Evolutionary conservation across 345 rosid species (phyloP), one percentile per base, ranked within the genome.

Genomic region (Aquilaria yunnanensis): DNA sequence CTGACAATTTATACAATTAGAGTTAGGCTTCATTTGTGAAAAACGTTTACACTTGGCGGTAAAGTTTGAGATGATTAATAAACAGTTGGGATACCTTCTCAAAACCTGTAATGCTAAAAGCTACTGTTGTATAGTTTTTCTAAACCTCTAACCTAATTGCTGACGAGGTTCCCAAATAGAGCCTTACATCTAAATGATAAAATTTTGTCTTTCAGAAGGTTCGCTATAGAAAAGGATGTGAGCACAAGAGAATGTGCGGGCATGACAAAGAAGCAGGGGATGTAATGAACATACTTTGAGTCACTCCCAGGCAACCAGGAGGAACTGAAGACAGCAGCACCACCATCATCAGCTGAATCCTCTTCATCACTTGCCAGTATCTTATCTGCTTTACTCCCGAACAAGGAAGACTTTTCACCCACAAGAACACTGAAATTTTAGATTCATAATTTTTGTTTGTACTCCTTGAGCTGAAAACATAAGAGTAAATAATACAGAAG

Each of bases 231-330:
- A 67, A 16, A 54, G 50, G 10, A 16, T 32, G 43, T 62, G 47
- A 16, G 46, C 23, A 32, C 31, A 37, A 9, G 46, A 4, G 4
- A 13, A 30, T 11, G 46, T 5, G 23, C 37, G 43, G 31, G 34
- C 11, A 34, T 32, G 62, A 61, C 51, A 14, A 16, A 60, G 61
- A 69, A 31, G 56, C 34, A 63, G 10, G 34, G 13, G 31, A 13
- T 54, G 32, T 32, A 43, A 47, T 46, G 53, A 55, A 12, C 83
- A 32, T 83, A 88, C 97, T 77, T 81, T 57, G 93, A 60, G 73
- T 74, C 74, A 52, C 72, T 69, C 70, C 83, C 84, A 0, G 97
- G 99, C 76, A 91, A 75, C 99, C 99, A 91, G 33, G 97, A 90
- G 72, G 80, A 76, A 67, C 91, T 86, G 72, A 82, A 83, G 33